Evolutionary conservation across 2,329 filamentous ascomycete species (phyloP), one percentile per base, ranked within the genome.

Genomic region (Boeremia exigua): DNA sequence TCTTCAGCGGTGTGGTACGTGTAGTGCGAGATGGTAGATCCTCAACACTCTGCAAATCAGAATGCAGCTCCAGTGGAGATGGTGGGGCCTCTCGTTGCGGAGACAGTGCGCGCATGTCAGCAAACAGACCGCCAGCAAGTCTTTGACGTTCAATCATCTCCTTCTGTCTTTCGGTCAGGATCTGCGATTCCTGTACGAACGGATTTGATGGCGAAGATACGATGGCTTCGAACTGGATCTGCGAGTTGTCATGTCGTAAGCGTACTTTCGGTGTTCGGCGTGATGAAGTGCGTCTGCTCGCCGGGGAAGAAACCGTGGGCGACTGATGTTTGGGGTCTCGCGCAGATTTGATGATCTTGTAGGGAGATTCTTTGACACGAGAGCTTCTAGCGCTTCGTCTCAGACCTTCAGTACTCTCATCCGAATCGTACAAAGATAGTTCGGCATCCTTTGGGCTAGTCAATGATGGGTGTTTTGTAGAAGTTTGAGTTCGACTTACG

Each of bases 211-310:
- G 77, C 0, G 87, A 85, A 11, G 86, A 85, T 28, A 84, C 82
- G 42, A 94, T 88, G 0, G 86, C 78, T 2, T 88, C 85, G 67
- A 95, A 95, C 38, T 90, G 83, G 25, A 96, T 83, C 67, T 96
- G 92, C 0, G 91, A 96, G 73, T 96, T 84, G 59, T 96, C 86
- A 64, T 96, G 92, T 30, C 89, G 85, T 27, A 88, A 79, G 56
- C 84, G 84, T 15, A 82, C 79, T 42, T 82, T 84, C 11, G 75
- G 73, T 45, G 73, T 77, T 27, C 60, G 64, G 39, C 67, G 66
- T 12, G 65, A 50, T 46, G 71, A 54, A 12, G 45, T 46, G 56
- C 64, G 69, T 50, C 61, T 67, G 29, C 52, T 66, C 6, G 50
- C 58, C 27, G 59, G 56, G 28, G 59, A 63, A 0, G 67, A 56